Evolutionary conservation across 164 flowering plant species (phyloP), one percentile per base, ranked within the genome.

Genomic region (Umbilicus rupestris): DNA sequence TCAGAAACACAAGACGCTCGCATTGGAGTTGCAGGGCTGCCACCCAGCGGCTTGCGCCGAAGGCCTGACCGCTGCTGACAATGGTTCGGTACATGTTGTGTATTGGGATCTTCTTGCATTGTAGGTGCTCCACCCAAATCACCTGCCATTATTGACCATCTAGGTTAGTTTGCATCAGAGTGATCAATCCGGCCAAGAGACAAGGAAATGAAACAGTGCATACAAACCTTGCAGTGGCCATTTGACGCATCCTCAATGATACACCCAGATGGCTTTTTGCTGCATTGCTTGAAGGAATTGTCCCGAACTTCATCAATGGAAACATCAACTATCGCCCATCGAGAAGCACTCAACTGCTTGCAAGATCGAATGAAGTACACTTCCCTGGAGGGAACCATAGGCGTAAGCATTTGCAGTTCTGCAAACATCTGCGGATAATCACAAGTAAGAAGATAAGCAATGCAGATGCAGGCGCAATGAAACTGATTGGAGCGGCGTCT

Each of bases 361-460:
- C 96, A 87, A 66, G 65, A 72, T 60, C 99, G 63, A 24, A 95
- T 77, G 64, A 95, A 95, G 73, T 89, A 88, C 11, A 95, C 85
- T 70, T 92, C 99, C 75, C 99, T 83, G 1, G 89, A 85, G 39
- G 88, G 83, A 69, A 95, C 97, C 87, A 87, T 67, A 9, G 97
- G 96, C 2, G 97, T 95, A 7, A 92, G 88, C 97, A 95, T 90
- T 74, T 95, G 99, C 41, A 90, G 72, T 84, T 95, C 99, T 29
- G 91, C 89, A 79, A 87, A 92, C 97, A 95, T 95, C 99, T 95
- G 79, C 71, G 68, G 39, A 42, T 22, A 55, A 22, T 0, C 31
- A 63, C 29, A 45, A 29, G 17, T 26, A 6, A 22, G 5, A 39
- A 12, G 29, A 8, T 64, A 19, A 41, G 49, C 20, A 37, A 26